Conservation (phyloP, 495 filamentous ascomycete genomes). For the Podospora anserina region DNA sequence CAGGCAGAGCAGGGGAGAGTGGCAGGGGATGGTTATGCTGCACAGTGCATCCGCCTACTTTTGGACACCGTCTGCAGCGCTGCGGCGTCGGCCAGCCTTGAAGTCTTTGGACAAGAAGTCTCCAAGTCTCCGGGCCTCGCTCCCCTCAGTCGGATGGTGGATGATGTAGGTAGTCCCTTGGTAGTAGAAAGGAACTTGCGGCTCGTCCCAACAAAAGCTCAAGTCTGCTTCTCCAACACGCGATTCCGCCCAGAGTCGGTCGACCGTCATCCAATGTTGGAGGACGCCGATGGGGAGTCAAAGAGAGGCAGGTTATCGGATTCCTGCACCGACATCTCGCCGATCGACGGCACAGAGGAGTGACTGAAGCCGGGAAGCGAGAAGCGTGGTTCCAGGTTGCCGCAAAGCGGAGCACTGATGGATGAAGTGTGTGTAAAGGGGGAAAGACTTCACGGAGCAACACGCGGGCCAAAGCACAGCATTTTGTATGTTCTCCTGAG, state of each 20-base stretch:
- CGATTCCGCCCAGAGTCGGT: background rate
- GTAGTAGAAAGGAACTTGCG: too few species aligned
- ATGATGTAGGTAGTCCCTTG: too few species aligned
- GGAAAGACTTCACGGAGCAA: background rate
- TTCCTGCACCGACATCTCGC: conserved; percentile 4
- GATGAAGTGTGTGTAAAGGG: background rate
- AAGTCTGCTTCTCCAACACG: background rate
- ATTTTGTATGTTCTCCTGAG: background rate
- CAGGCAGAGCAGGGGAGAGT: background rate
- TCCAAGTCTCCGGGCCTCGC: background rate
- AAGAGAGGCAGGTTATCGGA: background rate
- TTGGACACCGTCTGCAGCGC: conserved; percentile 12
- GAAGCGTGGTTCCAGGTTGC: background rate
- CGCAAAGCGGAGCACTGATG: conserved; percentile 5
- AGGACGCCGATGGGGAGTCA: background rate
- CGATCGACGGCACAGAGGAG: conserved; percentile 1
- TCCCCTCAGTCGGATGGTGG: background rate
- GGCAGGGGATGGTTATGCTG: background rate
- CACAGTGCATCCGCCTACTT: background rate
- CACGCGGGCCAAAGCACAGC: background rate
- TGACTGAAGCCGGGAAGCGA: conserved; percentile 4
- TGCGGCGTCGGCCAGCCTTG: conserved; percentile 20
- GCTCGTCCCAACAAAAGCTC: background rate
- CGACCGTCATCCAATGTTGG: background rate
- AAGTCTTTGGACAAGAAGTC: background rate